Evolutionary conservation across 306 rosid species (phyloP), one percentile per base, ranked within the genome.

Genomic region (Gillenia trifoliata): DNA sequence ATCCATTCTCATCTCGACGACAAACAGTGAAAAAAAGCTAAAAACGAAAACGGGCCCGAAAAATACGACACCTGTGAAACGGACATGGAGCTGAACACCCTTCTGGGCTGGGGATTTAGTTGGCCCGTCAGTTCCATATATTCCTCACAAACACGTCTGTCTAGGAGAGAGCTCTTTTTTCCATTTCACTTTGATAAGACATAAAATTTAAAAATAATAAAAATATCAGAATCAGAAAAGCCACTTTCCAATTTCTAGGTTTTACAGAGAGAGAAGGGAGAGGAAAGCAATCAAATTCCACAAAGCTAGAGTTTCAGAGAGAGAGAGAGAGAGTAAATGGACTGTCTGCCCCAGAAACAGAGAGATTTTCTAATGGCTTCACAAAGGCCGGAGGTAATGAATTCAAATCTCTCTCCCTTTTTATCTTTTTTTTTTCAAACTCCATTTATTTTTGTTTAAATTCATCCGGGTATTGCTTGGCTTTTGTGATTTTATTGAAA

Each of bases 331-430:
- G 68, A 29, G 25, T 66, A 15, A 45, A 92, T 87, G 98, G 97
- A 87, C 81, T 93, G 95, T 26, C 90, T 94, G 99, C 80, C 98
- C 93, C n/a, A 85, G 96, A 20, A 81, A 59, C 57, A 84, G 91
- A 77, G 81, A 78, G 20, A 13, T 64, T 25, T 90, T 90, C 78
- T n/a, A 72, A 85, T 33, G 99, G 99, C 56, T 94, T 94, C 45
- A 90, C 96, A 1, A 82, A 84, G 76, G 87, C 85, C 0, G 98
- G n/a, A 92, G 98, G 99, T 94, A 78, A 65, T 76, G 36, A 16
- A 30, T 4, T 10, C 23, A 61, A n/a, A 13, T 28, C n/a, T 43
- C 15, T 38, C 28, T 50, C 28, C 68, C 25, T 30, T 45, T 36
- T 41, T 11, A 19, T 1, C 16, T 25, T 52, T 2, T 2, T 9